A percentile compares a stretch with the other conserved stretches of the same genome.
Conservation (phyloP, 352 stramenopile species). For the Chrysophaeum taylorii region DNA sequence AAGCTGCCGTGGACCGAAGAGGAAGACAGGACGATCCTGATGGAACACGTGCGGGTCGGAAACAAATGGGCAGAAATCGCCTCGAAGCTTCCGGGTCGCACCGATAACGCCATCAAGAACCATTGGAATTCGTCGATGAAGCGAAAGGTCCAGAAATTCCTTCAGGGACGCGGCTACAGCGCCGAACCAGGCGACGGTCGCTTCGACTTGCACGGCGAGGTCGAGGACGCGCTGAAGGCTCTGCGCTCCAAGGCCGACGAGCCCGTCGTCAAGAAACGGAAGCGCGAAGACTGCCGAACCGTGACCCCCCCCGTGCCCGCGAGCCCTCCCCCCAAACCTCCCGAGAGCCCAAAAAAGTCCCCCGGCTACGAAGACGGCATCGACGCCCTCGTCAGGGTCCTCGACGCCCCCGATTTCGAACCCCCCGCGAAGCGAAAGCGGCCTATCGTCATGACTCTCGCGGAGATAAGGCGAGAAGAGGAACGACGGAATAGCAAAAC, state of each 20-base stretch:
- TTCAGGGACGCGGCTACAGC: neutral
- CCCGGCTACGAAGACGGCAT: neutral
- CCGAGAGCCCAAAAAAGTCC: neutral
- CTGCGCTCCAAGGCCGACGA: conserved; percentile 36
- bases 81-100: conserved; percentile 51
- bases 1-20: conserved; percentile 85
- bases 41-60: conserved; percentile 67
- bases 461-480: neutral
- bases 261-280: neutral
- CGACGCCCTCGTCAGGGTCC: neutral
- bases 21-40: conserved; percentile 82
- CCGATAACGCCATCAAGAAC: conserved; percentile 70
- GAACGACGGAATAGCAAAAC: neutral
- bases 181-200: conserved; percentile 34
- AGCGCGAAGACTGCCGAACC: neutral
- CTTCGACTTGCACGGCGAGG: conserved; percentile 53
- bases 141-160: conserved; percentile 34
- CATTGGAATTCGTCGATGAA: conserved; percentile 67
- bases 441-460: conserved; percentile 12
- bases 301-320: no score
- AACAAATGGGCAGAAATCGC: conserved; percentile 93
- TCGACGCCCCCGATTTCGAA: neutral
- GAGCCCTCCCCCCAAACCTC: neutral
- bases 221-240: conserved; percentile 48
- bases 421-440: neutral